Evolutionary conservation across 305 asterid species (phyloP), one percentile per base, ranked within the genome.

Genomic region (Stenogyne calaminthoides): DNA sequence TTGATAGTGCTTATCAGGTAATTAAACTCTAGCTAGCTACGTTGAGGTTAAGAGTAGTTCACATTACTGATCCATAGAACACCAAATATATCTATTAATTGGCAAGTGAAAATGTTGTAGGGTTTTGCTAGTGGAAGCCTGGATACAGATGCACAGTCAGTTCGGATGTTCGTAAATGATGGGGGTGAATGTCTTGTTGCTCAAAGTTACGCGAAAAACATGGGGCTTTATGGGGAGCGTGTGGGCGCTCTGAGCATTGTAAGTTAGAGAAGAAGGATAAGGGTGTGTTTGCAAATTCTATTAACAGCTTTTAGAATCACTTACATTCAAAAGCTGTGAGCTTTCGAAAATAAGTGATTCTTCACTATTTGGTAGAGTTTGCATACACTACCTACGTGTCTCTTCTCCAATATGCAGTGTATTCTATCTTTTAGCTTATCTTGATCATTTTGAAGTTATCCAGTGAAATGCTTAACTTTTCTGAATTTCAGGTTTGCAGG

Each of bases 191-290:
- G 95, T 68, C 84, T 94, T 55, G 80, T 80, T 59, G 98, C 98
- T 73, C 99, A 94, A 84, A 94, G 99, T 83, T 94, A 88, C 79
- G 99, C 99, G 5, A 92, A 94, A 89, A 94, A 94, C 78, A 76
- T 94, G 96, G 99, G 99, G 72, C 95, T 94, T 39, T 94, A 94
- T 76, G 99, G 99, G 75, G 99, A 94, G 87, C 94, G 99, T 78
- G 95, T 94, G 72, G 99, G 99, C 39, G 99, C 99, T 65, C 84
- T 94, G 63, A 94, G 97, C 91, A 86, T 94, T 76, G 97, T 94
- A 84, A 84, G 99, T 85, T 71, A 25, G 59, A 16, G 6, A 75
- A 52, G 72, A 68, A 74, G 62, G 55, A 60, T 46, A 14, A 14
- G 36, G 36, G 36, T 32, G 36, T 32, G 36, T 32, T 32, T 32